These are phyloP conservation scores for Ambrosiella xylebori DNA, from an alignment of 2,329 filamentous ascomycete genomes.

Conservation along the genomic window DNA sequence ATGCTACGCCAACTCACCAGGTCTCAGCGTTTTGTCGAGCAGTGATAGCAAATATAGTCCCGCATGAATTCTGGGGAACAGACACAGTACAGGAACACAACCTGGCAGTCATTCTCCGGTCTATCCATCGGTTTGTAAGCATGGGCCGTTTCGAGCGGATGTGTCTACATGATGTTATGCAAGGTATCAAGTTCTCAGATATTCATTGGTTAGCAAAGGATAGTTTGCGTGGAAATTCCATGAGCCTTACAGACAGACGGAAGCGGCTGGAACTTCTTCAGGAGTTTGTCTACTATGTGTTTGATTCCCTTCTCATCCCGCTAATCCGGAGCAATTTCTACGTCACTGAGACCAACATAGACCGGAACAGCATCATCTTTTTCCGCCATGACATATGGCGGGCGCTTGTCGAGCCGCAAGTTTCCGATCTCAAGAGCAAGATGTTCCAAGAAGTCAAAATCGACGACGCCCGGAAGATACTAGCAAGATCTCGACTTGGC, in stretches of 20 bases:
- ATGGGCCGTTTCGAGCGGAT: conserved; percentile 68
- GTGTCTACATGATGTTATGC: conserved; percentile 59
- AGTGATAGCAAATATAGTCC: conserved; percentile 54
- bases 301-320: conserved; percentile 82
- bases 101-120: conserved; percentile 39
- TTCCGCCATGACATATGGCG: conserved; percentile 92
- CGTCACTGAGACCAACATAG: conserved; percentile 71
- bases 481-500: conserved; percentile 48
- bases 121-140: conserved; percentile 60
- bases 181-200: conserved; percentile 45
- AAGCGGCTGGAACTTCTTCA: conserved; percentile 67
- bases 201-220: conserved; percentile 58
- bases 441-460: conserved; percentile 67
- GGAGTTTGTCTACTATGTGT: conserved; percentile 81
- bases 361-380: conserved; percentile 73
- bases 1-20: conserved; percentile 47
- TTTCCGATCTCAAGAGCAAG: conserved; percentile 45
- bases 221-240: conserved; percentile 30
- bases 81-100: conserved; percentile 40
- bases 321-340: conserved; percentile 80
- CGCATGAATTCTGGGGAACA: conserved; percentile 55
- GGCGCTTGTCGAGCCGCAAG: conserved; percentile 52
- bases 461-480: conserved; percentile 35
- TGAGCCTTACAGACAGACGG: conserved; percentile 50
- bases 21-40: conserved; percentile 82